Conservation (phyloP, 2,329 filamentous ascomycete genomes). For the Escovopsis sp. region DNA sequence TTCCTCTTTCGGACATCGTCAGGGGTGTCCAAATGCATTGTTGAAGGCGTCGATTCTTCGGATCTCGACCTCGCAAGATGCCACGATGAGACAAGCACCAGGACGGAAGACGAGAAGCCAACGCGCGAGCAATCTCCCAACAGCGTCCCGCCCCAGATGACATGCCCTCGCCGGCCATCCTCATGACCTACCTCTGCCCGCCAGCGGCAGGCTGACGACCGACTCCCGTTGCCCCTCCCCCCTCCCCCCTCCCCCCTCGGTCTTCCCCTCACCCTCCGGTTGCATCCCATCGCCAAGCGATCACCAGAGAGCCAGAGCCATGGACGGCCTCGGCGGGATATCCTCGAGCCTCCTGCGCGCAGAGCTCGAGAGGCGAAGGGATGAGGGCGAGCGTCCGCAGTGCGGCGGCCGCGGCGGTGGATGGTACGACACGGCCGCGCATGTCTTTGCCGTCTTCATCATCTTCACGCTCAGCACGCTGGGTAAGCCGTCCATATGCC, state of each 20-base stretch:
- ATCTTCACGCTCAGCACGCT: constrained; percentile 47
- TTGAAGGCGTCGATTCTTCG: no score
- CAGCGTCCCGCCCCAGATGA: background rate
- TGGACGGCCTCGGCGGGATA: constrained; percentile 15
- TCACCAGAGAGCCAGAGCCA: constrained; percentile 3
- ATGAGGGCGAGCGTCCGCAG: constrained; percentile 26
- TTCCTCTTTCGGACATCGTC: no score
- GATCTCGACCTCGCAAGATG: no score
- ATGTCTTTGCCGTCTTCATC: constrained; percentile 52
- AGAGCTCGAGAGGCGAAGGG: constrained; percentile 34
- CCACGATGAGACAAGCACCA: no score
- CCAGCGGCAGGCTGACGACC: background rate
- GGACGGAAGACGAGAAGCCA: no score
- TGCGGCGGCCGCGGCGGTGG: constrained; percentile 38
- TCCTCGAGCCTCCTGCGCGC: constrained; percentile 35
- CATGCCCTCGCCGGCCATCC: no score
- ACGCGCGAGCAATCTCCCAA: background rate
- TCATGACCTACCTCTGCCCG: background rate
- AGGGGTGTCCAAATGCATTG: no score
- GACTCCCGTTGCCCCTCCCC: no score
- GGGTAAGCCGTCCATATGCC: no score
- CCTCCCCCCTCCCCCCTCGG: no score
- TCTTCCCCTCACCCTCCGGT: background rate
- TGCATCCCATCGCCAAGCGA: constrained; percentile 2
- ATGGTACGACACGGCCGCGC: constrained; percentile 49